Percentiles rank a stretch among this genome's conserved stretches.
These are phyloP conservation scores for Monilinia vaccinii-corymbosi DNA, from an alignment of 2,329 filamentous ascomycete genomes.

Conservation along the genomic window DNA sequence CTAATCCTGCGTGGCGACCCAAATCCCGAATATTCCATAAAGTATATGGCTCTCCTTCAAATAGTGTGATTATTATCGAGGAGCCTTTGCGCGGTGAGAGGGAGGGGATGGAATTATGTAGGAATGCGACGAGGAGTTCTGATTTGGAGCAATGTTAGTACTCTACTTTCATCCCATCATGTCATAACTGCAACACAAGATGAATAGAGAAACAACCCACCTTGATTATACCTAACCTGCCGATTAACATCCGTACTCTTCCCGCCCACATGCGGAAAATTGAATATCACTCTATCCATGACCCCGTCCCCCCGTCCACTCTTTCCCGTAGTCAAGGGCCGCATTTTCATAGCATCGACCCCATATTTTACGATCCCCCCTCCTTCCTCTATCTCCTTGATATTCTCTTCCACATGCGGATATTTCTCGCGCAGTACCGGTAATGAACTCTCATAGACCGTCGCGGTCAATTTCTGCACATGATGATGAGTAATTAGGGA, in stretches of 20 bases:
- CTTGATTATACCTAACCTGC: constrained; percentile 85
- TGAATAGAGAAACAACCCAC: constrained; percentile 16
- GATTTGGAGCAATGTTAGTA: constrained; percentile 1
- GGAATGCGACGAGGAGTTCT: constrained; percentile 63
- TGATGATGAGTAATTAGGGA: constrained; percentile 57
- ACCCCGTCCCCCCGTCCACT: constrained; percentile 29
- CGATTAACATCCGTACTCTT: constrained; percentile 88
- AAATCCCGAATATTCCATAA: constrained; percentile 92
- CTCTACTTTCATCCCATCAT: not conserved
- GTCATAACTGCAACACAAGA: not conserved
- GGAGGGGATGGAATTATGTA: constrained; percentile 42
- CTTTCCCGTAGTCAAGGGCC: constrained; percentile 31
- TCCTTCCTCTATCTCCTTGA: constrained; percentile 41
- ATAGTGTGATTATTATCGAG: constrained; percentile 70
- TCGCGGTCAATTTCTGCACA: constrained; percentile 59
- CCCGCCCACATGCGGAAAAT: constrained; percentile 94
- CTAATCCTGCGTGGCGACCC: constrained; percentile 65
- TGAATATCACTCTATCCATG: constrained; percentile 82
- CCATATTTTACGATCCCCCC: constrained; percentile 44
- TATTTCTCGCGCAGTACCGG: constrained; percentile 62
- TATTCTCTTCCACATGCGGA: constrained; percentile 55
- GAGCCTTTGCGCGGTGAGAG: constrained; percentile 43
- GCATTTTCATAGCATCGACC: constrained; percentile 60
- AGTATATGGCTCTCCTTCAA: constrained; percentile 90
- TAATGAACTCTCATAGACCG: constrained; percentile 49